Conservation (phyloP, 257 asterid species). For the Nicotiana otophora region DNA sequence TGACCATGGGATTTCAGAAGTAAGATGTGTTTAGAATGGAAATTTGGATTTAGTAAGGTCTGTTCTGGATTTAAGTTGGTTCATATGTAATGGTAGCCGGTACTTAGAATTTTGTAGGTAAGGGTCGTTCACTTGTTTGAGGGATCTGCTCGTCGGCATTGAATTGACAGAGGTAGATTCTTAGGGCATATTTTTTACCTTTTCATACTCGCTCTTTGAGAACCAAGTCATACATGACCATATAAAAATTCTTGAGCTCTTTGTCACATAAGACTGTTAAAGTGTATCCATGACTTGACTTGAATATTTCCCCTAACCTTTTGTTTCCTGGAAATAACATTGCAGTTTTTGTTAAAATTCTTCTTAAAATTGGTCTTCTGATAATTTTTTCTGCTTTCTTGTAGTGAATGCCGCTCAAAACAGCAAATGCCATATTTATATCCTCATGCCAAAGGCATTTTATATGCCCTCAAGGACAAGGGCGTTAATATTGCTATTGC, state of each 20-base stretch:
- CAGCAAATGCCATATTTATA: slow-evolving; percentile 30
- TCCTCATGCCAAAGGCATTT: slow-evolving; percentile 32
- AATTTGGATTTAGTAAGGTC: not conserved
- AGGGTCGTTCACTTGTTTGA: not conserved
- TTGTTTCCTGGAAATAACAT: not conserved
- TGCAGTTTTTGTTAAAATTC: not conserved
- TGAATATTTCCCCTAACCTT: not conserved
- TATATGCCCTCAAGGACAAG: slow-evolving; percentile 31
- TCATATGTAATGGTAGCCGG: not conserved
- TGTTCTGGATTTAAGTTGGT: not conserved
- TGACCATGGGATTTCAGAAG: not conserved
- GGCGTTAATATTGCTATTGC: slow-evolving; percentile 35
- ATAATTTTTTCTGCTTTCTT: not conserved
- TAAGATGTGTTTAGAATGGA: not conserved
- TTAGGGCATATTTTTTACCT: not conserved
- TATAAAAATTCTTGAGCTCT: not conserved
- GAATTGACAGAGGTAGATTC: not conserved
- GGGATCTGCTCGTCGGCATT: not conserved
- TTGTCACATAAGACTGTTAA: not conserved
- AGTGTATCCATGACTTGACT: not conserved
- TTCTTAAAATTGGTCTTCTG: not conserved
- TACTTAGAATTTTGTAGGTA: not conserved
- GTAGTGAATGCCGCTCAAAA: slow-evolving; percentile 55
- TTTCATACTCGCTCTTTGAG: not conserved
- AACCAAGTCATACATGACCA: not conserved